Conservation (phyloP, 768 basidiomycete species). For the Phaffia australis region DNA sequence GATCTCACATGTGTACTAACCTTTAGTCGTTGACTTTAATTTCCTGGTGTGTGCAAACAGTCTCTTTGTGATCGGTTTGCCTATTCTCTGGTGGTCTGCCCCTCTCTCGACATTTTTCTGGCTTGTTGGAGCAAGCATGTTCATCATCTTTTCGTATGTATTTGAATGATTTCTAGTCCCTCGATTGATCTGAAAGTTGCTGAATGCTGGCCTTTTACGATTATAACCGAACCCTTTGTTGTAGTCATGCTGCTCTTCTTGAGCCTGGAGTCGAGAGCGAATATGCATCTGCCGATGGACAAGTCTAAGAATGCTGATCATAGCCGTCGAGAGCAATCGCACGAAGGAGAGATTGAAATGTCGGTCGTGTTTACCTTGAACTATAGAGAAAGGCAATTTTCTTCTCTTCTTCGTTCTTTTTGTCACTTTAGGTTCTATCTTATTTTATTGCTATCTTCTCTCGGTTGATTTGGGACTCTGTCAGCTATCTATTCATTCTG, state of each 20-base stretch:
- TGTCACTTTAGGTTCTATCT: no score
- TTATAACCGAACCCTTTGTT: background rate
- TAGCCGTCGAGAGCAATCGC: no score
- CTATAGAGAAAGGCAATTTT: no score
- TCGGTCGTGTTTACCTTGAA: no score
- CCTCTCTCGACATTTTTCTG: constrained; percentile 71
- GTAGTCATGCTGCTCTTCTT: constrained; percentile 65
- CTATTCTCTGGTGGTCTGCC: constrained; percentile 58
- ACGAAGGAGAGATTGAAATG: no score
- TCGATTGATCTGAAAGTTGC: background rate
- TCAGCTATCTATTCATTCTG: no score
- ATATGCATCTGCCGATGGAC: constrained; percentile 60
- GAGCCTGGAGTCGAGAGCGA: constrained; percentile 95
- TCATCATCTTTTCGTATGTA: constrained; percentile 57
- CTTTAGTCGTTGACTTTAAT: background rate
- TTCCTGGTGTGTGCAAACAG: constrained; percentile 18
- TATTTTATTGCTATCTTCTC: no score
- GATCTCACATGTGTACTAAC: background rate
- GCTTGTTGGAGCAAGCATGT: constrained; percentile 75
- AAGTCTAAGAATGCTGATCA: constrained; percentile 4
- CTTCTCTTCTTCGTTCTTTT: no score
- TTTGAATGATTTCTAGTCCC: background rate
- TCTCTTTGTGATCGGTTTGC: constrained; percentile 84
- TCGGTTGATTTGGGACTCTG: no score
- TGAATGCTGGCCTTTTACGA: background rate